phyloP scores from a whole-genome alignment of 2,329 filamentous ascomycete species.

The Trichoderma koningiopsis region DNA sequence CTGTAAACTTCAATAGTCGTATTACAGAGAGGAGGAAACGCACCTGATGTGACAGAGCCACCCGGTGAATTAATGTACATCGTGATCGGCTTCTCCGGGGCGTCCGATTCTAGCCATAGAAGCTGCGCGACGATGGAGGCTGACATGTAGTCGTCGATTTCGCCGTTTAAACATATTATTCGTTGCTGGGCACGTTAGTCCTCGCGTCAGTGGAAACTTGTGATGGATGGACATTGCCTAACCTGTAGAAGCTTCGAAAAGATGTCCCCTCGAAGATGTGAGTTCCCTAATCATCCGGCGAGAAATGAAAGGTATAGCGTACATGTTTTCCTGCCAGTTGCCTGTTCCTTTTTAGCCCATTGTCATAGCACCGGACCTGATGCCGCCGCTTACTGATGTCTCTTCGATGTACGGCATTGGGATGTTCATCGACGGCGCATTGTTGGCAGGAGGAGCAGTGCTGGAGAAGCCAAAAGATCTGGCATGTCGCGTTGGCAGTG shows the following conservation, averaged over 20 bases:
- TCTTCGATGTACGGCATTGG: conserved; percentile 61
- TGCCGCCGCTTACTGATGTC: conserved; percentile 41
- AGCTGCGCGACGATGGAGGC: conserved; percentile 96
- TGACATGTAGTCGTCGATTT: conserved; percentile 86
- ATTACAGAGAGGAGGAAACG: conserved; percentile 22
- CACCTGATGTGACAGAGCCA: conserved; percentile 77
- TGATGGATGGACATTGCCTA: conserved; percentile 29
- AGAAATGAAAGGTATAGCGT: conserved; percentile 35
- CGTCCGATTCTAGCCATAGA: conserved; percentile 96
- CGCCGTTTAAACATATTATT: conserved; percentile 89
- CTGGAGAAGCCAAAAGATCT: conserved; percentile 50
- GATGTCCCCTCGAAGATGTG: conserved; percentile 66
- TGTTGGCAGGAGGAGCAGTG: conserved; percentile 30
- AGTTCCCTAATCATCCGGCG: conserved; percentile 21
- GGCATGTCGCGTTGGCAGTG: conserved; percentile 39
- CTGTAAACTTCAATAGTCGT: background rate
- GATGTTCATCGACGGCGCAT: conserved; percentile 42
- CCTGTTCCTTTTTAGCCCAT: conserved; percentile 50
- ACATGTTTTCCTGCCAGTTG: conserved; percentile 79
- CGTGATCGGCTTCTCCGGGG: conserved; percentile 89
- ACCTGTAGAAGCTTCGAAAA: conserved; percentile 80
- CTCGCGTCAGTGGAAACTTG: background rate
- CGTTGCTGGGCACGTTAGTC: conserved; percentile 63
- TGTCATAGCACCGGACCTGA: background rate
- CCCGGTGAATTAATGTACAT: conserved; percentile 98